These are phyloP conservation scores for Aspergillus asperescens DNA, from an alignment of 495 filamentous ascomycete species.

Conservation along the genomic window DNA sequence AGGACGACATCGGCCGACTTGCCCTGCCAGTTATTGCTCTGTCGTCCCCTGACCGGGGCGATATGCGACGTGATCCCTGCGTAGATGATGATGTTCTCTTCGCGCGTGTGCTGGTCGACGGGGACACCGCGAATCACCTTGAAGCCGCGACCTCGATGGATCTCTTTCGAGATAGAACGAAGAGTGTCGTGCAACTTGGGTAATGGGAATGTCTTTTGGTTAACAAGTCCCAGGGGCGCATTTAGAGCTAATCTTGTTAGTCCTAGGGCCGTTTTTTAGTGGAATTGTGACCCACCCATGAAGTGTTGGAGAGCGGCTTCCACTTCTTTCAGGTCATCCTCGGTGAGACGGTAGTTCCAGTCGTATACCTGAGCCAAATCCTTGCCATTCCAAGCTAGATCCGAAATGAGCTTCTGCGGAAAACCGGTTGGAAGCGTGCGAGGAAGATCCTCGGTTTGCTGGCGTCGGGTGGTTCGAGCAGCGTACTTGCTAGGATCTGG, in stretches of 20 bases:
- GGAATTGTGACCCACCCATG: constrained; percentile 30
- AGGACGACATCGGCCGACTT: constrained; percentile 39
- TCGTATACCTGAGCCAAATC: constrained; percentile 40
- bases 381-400: constrained; percentile 51
- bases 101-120: constrained; percentile 44
- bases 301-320: constrained; percentile 48
- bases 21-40: constrained; percentile 23
- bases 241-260: constrained; percentile 27
- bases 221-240: constrained; percentile 40
- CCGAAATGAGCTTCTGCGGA: constrained; percentile 37
- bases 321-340: constrained; percentile 45
- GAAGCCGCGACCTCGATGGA: constrained; percentile 58
- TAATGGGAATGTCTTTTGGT: constrained; percentile 49
- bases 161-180: constrained; percentile 45
- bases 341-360: constrained; percentile 47
- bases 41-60: constrained; percentile 47
- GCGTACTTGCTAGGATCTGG: constrained; percentile 48
- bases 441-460: constrained; percentile 29
- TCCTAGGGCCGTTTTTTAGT: not conserved
- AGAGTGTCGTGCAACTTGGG: constrained; percentile 45
- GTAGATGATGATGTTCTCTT: constrained; percentile 59
- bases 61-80: constrained; percentile 52
- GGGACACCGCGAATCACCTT: constrained; percentile 56
- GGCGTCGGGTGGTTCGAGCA: constrained; percentile 39
- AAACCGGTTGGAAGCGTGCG: constrained; percentile 42